Conservation (phyloP, 1,284 basidiomycete genomes). For the Exobasidium cylindrosporum region DNA sequence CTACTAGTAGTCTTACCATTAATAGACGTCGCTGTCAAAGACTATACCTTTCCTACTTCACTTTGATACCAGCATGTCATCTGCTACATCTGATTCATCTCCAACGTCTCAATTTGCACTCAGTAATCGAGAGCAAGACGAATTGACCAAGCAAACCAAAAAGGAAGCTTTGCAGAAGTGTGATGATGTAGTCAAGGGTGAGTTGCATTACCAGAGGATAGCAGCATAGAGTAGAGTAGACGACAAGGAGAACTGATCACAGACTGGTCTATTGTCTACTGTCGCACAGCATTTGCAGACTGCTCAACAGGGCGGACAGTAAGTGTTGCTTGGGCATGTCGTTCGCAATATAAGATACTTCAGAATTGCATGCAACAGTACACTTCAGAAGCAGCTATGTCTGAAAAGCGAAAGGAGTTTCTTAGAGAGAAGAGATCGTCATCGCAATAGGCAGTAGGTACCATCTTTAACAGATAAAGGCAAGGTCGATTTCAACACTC, state of each 20-base stretch:
- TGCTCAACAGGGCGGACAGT: conserved; percentile 78
- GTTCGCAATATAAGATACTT: conserved; percentile 66
- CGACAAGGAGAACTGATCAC: no score
- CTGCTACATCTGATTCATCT: neutral
- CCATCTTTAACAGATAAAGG: no score
- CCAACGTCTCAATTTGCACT: conserved; percentile 62
- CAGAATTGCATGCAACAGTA: conserved; percentile 78
- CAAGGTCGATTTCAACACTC: no score
- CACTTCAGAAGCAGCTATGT: conserved; percentile 2
- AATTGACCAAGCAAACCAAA: conserved; percentile 76
- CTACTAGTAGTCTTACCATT: no score
- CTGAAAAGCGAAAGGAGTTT: neutral
- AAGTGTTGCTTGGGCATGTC: conserved; percentile 79
- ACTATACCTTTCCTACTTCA: no score
- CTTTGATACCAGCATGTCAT: neutral
- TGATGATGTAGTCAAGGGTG: conserved; percentile 72
- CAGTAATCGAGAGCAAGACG: conserved; percentile 82
- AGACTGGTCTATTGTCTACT: neutral
- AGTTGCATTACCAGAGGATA: no score
- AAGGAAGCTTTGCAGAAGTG: conserved; percentile 74
- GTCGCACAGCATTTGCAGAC: conserved; percentile 69
- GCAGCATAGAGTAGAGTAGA: no score
- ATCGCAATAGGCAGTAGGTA: neutral
- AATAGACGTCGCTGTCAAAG: no score
- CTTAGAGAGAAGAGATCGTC: neutral